These are phyloP conservation scores for Xerocomus brunneocitrinus DNA, from an alignment of 768 basidiomycete species.

Conservation along the genomic window DNA sequence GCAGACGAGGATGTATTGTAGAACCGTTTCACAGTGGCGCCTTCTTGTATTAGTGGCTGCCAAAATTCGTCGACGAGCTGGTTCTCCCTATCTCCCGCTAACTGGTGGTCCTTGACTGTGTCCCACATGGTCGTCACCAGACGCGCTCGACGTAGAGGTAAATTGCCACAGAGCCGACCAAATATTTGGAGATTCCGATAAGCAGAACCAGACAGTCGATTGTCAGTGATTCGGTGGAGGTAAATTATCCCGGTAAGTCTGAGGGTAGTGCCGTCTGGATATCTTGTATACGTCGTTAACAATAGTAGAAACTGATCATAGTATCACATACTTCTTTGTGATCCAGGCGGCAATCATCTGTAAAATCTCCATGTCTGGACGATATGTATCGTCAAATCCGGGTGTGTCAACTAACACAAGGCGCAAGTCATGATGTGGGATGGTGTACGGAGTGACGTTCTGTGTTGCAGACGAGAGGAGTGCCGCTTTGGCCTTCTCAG, in stretches of 20 bases:
- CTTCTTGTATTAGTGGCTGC: background rate
- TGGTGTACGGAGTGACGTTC: slow-evolving; percentile 1
- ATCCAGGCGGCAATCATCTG: slow-evolving; percentile 15
- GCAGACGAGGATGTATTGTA: background rate
- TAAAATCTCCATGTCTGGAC: slow-evolving; percentile 10
- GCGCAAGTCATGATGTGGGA: background rate
- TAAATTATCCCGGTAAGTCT: slow-evolving; percentile 32
- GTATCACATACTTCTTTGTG: slow-evolving; percentile 9
- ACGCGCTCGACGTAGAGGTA: slow-evolving; percentile 25
- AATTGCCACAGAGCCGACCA: slow-evolving; percentile 32
- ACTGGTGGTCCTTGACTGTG: slow-evolving; percentile 11
- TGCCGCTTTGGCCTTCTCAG: background rate
- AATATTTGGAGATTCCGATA: slow-evolving; percentile 32
- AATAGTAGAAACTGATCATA: background rate
- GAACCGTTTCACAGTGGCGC: slow-evolving; percentile 2
- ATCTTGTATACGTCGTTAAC: background rate
- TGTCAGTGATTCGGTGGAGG: slow-evolving; percentile 33
- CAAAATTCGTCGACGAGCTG: slow-evolving; percentile 29
- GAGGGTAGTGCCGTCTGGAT: background rate
- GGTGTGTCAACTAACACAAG: slow-evolving; percentile 21
- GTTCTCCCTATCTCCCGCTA: slow-evolving; percentile 12
- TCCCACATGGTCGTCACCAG: slow-evolving; percentile 41
- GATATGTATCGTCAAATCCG: slow-evolving; percentile 19
- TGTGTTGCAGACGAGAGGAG: slow-evolving; percentile 12
- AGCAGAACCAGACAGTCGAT: slow-evolving; percentile 30